Evolutionary conservation across 352 stramenopile genomes (phyloP).

Genomic region (Phytophthora tubulina): DNA sequence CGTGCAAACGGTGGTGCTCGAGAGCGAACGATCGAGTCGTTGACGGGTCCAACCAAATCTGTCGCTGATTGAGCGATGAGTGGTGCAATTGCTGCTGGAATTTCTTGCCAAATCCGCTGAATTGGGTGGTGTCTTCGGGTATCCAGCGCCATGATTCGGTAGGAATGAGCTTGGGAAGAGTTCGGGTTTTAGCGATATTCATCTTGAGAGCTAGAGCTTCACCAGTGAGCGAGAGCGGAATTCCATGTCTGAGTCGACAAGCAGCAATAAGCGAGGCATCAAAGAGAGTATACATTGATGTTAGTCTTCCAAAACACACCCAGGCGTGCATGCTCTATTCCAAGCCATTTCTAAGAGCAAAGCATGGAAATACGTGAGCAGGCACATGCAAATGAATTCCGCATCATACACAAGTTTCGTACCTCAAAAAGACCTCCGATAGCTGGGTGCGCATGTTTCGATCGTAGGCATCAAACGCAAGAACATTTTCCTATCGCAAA

Average conservation of each 20-base stretch:
- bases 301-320: not conserved
- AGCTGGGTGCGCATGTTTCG: conserved; percentile 76
- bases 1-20: conserved; percentile 62
- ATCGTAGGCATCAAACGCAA: conserved; percentile 94
- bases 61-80: conserved; percentile 46
- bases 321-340: not conserved
- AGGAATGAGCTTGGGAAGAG: conserved; percentile 49
- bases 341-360: conserved; percentile 5
- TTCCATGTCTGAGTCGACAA: conserved; percentile 58
- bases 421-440: conserved; percentile 83
- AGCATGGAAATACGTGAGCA: conserved; percentile 8
- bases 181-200: conserved; percentile 49
- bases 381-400: conserved; percentile 22
- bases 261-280: conserved; percentile 1
- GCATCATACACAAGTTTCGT: conserved; percentile 33
- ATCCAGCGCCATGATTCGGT: conserved; percentile 48
- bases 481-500: conserved; percentile 90
- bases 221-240: conserved; percentile 54
- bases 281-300: not conserved
- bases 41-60: conserved; percentile 75
- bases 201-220: conserved; percentile 51
- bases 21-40: conserved; percentile 64
- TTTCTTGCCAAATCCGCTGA: conserved; percentile 8
- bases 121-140: conserved; percentile 11
- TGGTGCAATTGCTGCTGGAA: conserved; percentile 38